Percentiles rank a stretch among this genome's conserved stretches.
These are phyloP conservation scores for Nannizziopsis arthrosporioides DNA, from an alignment of 2,329 filamentous ascomycete genomes.

Conservation along the genomic window DNA sequence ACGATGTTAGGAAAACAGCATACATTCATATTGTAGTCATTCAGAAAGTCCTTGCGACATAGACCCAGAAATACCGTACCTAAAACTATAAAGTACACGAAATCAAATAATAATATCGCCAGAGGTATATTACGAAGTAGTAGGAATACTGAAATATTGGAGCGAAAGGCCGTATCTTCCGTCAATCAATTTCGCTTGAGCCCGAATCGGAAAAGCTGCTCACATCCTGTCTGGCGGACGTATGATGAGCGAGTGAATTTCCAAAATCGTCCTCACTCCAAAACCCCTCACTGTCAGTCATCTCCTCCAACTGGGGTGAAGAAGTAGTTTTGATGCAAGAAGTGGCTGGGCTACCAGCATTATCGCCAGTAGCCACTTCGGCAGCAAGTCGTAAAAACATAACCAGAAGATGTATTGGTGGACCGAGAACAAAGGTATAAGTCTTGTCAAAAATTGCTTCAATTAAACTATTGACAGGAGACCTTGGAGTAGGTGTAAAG, in stretches of 20 bases:
- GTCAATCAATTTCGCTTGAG: conserved; percentile 4
- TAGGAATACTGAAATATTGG: too few species aligned
- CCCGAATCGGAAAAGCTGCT: conserved; percentile 12
- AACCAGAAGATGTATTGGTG: conserved; percentile 65
- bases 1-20: too few species aligned
- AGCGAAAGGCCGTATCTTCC: too few species aligned
- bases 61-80: too few species aligned
- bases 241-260: conserved; percentile 31
- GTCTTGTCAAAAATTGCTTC: conserved; percentile 64
- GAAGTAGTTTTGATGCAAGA: conserved; percentile 11
- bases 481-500: conserved; percentile 37
- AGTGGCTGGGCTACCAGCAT: conserved; percentile 22
- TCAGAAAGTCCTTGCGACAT: too few species aligned
- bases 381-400: conserved; percentile 74
- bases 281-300: conserved; percentile 32
- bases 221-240: conserved; percentile 12
- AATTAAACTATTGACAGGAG: conserved; percentile 43
- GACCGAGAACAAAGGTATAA: conserved; percentile 61
- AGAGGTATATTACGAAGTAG: too few species aligned
- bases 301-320: conserved; percentile 13
- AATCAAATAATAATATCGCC: too few species aligned
- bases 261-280: conserved; percentile 50
- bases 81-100: too few species aligned
- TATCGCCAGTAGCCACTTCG: conserved; percentile 48
- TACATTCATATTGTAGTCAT: too few species aligned